phyloP scores from a whole-genome alignment of 192 early-diverging fungal genomes.

The Coemansia sp. region DNA sequence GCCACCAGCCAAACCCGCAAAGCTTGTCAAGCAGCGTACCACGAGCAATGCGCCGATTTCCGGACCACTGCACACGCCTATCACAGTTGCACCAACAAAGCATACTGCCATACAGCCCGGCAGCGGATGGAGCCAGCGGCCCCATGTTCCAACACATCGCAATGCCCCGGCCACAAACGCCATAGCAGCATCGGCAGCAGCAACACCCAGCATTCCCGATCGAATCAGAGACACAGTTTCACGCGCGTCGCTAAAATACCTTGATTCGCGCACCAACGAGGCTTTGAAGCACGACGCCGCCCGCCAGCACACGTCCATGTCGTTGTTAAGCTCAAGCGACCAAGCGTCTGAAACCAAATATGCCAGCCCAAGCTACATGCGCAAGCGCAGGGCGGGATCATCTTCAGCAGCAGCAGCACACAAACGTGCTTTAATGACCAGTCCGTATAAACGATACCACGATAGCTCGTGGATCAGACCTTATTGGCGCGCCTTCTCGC shows the following conservation, averaged over 20 bases:
- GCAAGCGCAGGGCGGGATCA: slow-evolving; percentile 2
- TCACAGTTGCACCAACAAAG: slow-evolving; percentile 1
- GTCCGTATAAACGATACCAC: slow-evolving; percentile 34
- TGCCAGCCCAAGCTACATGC: not conserved
- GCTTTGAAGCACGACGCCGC: slow-evolving; percentile 20
- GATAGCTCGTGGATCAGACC: slow-evolving; percentile 36
- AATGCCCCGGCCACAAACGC: not conserved
- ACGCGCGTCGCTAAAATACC: slow-evolving; percentile 44
- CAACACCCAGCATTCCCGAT: slow-evolving; percentile 13
- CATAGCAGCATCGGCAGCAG: not conserved
- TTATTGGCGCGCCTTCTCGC: slow-evolving; percentile 66
- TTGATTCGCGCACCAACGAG: slow-evolving; percentile 29
- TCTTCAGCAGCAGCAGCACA: not conserved
- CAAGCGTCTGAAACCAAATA: slow-evolving; percentile 7
- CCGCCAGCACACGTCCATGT: not conserved
- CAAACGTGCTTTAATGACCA: not conserved
- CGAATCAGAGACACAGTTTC: slow-evolving; percentile 44
- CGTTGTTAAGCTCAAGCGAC: not conserved
- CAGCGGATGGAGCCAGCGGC: slow-evolving; percentile 17
- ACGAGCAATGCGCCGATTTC: not conserved
- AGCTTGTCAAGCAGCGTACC: not conserved
- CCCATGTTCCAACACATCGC: not conserved
- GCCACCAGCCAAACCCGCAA: slow-evolving; percentile 2
- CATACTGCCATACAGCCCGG: slow-evolving; percentile 7
- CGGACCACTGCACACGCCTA: slow-evolving; percentile 25